Conservation (phyloP, 345 rosid genomes). For the Bretschneidera sinensis region DNA sequence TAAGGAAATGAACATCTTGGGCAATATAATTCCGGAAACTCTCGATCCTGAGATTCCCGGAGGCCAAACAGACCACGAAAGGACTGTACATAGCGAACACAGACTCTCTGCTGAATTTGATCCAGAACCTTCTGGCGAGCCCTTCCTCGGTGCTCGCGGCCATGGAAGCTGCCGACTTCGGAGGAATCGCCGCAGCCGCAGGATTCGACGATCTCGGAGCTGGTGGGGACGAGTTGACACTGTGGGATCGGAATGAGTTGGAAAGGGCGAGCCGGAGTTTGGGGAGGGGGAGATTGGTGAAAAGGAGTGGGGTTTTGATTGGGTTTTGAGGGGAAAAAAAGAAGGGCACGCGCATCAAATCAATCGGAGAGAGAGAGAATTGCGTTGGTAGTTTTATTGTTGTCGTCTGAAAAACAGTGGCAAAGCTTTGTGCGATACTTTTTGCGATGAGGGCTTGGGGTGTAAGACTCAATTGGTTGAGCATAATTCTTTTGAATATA, state of each 20-base stretch:
- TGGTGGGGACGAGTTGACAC: constrained; percentile 9
- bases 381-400: not conserved
- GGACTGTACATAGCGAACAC: constrained; percentile 71
- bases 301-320: constrained; percentile 24
- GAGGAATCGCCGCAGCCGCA: constrained; percentile 39
- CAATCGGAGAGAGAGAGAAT: not conserved
- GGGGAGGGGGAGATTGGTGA: constrained; percentile 12
- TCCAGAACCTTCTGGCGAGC: constrained; percentile 65
- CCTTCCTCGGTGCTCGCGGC: constrained; percentile 37
- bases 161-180: constrained; percentile 16
- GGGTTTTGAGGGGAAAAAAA: constrained; percentile 11
- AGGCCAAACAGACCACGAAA: constrained; percentile 63
- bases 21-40: constrained; percentile 71
- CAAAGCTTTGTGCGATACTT: too few species aligned
- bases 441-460: too few species aligned
- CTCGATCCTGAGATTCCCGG: constrained; percentile 71
- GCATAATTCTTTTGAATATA: too few species aligned
- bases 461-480: too few species aligned
- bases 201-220: constrained; percentile 33
- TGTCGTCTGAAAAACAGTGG: too few species aligned
- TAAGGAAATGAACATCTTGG: constrained; percentile 83
- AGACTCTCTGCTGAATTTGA: constrained; percentile 59
- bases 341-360: constrained; percentile 40
- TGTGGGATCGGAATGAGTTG: constrained; percentile 19
- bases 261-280: constrained; percentile 20